phyloP scores from a whole-genome alignment of 352 stramenopile genomes.

The Pythium aristosporum region DNA sequence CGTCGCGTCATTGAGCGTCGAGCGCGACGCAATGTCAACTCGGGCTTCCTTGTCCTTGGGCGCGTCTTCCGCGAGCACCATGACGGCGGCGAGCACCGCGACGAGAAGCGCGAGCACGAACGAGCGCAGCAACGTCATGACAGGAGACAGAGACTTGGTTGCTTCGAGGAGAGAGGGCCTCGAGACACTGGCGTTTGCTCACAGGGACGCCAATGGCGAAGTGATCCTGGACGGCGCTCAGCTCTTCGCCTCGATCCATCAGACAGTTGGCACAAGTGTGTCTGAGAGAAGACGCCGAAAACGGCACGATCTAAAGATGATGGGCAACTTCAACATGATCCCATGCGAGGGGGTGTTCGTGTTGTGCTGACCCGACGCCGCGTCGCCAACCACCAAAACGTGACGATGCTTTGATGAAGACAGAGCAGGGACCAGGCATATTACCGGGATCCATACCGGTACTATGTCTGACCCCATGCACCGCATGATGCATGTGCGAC shows the following conservation, averaged over 20 bases:
- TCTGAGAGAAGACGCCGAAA: neutral
- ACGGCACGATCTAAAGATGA: slow-evolving; percentile 6
- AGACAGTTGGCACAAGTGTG: neutral
- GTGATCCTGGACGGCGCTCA: neutral
- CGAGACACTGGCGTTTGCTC: neutral
- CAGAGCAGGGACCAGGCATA: neutral
- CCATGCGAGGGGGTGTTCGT: neutral
- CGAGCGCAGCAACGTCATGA: slow-evolving; percentile 16
- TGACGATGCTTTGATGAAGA: neutral
- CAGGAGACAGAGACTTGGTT: neutral
- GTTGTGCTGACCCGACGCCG: neutral
- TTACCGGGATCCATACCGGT: neutral
- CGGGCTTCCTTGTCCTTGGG: slow-evolving; percentile 1
- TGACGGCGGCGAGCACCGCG: slow-evolving; percentile 4
- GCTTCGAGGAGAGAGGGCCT: neutral
- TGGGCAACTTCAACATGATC: slow-evolving; percentile 8
- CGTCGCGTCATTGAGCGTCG: slow-evolving; percentile 19
- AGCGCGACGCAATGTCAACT: slow-evolving; percentile 13
- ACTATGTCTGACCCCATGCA: too few relatives aligned
- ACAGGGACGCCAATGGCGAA: slow-evolving; percentile 6
- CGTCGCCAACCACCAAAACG: slow-evolving; percentile 4
- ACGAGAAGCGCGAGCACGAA: slow-evolving; percentile 6
- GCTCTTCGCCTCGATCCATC: neutral
- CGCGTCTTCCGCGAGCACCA: slow-evolving; percentile 6
- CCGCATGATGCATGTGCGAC: neutral